Evolutionary conservation across 2,329 filamentous ascomycete genomes (phyloP).

Genomic region (Alternaria brassicae): DNA sequence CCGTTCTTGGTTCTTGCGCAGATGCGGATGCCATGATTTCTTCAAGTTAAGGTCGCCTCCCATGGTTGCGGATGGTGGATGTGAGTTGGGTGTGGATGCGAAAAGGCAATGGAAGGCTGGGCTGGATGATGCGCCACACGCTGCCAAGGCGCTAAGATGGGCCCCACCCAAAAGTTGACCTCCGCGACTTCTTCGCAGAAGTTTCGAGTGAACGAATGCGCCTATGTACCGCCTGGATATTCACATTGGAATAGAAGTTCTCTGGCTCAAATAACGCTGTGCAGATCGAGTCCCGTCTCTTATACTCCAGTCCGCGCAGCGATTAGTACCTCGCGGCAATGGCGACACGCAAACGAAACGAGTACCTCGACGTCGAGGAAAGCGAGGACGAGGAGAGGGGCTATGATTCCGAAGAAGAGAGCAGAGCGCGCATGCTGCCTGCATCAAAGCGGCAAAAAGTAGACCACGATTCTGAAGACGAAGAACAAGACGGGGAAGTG

Average conservation of each 20-base stretch:
- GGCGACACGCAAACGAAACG: slow-evolving; percentile 73
- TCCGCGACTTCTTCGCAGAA: slow-evolving; percentile 38
- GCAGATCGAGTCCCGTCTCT: neutral
- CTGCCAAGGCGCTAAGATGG: slow-evolving; percentile 6
- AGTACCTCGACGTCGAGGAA: slow-evolving; percentile 66
- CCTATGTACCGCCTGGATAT: neutral
- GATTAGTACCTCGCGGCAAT: slow-evolving; percentile 52
- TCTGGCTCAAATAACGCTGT: neutral
- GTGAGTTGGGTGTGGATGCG: neutral
- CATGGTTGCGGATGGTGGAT: slow-evolving; percentile 64
- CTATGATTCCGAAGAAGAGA: slow-evolving; percentile 73
- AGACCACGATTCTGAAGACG: slow-evolving; percentile 50
- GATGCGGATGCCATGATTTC: slow-evolving; percentile 84
- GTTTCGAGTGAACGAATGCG: slow-evolving; percentile 21
- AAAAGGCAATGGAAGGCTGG: slow-evolving; percentile 3
- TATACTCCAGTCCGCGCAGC: neutral
- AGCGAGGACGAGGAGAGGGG: slow-evolving; percentile 56
- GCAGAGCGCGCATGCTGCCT: slow-evolving; percentile 64
- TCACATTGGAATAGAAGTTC: neutral
- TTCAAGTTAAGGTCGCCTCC: slow-evolving; percentile 96
- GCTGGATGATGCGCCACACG: slow-evolving; percentile 15
- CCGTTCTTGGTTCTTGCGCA: slow-evolving; percentile 87
- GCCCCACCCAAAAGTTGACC: slow-evolving; percentile 34
- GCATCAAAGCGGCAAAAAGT: slow-evolving; percentile 71
- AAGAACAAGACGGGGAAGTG: slow-evolving; percentile 25